Conservation (phyloP, 176 grass and related monocot genomes). For the Typha latifolia region DNA sequence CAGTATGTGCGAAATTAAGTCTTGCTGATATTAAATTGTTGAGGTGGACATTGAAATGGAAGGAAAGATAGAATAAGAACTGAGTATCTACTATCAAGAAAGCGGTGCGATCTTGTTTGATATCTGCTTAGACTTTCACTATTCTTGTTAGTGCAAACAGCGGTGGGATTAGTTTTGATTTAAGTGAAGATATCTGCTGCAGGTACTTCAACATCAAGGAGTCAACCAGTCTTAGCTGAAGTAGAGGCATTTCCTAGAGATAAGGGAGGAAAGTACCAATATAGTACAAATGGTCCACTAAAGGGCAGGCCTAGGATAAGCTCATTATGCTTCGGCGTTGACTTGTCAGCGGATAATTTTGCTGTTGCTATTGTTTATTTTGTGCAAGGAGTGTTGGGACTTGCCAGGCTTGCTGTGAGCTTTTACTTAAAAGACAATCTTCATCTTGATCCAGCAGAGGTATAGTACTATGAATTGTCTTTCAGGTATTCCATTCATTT, state of each 20-base stretch:
- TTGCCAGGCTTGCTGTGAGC: constrained; percentile 90
- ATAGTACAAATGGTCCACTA: constrained; percentile 31
- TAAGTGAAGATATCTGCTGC: constrained; percentile 9
- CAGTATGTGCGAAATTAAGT: too few relatives aligned
- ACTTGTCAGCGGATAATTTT: constrained; percentile 83
- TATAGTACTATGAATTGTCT: constrained; percentile 18
- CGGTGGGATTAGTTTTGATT: not conserved
- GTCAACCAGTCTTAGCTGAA: constrained; percentile 26
- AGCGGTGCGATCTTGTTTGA: too few relatives aligned
- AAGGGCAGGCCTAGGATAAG: constrained; percentile 36
- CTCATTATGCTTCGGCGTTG: constrained; percentile 66
- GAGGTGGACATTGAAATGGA: too few relatives aligned
- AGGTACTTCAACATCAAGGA: constrained; percentile 33
- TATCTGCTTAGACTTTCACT: too few relatives aligned
- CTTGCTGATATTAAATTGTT: too few relatives aligned
- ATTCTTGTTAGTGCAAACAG: too few relatives aligned
- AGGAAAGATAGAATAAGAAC: too few relatives aligned
- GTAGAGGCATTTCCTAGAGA: constrained; percentile 27
- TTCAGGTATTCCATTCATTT: constrained; percentile 3
- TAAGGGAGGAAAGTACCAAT: constrained; percentile 13
- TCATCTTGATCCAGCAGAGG: constrained; percentile 96
- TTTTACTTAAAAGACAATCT: constrained; percentile 98
- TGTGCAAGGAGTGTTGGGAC: constrained; percentile 98
- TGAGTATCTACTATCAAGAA: too few relatives aligned
- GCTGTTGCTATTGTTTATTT: constrained; percentile 98